phyloP scores from a whole-genome alignment of 2,329 filamentous ascomycete genomes.

The Claviceps digitariae region DNA sequence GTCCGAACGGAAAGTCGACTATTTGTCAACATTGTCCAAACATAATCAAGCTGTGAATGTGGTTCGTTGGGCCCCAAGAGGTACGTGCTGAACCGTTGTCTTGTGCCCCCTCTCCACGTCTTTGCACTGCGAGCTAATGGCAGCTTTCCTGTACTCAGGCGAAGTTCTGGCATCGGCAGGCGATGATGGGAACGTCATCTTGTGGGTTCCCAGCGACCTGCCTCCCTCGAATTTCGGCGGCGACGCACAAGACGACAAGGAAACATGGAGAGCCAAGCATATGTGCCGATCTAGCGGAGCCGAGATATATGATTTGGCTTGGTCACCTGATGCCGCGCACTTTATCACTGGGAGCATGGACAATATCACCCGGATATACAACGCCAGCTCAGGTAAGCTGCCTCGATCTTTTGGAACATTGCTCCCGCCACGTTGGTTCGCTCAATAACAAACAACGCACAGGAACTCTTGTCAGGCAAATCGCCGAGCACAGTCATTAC shows the following conservation, averaged over 20 bases:
- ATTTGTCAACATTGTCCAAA: slow-evolving; percentile 80
- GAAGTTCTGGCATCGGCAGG: slow-evolving; percentile 90
- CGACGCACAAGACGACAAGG: slow-evolving; percentile 81
- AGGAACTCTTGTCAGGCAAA: slow-evolving; percentile 67
- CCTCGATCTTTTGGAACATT: not conserved
- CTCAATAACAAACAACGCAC: slow-evolving; percentile 4
- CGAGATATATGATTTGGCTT: slow-evolving; percentile 95
- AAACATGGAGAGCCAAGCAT: slow-evolving; percentile 91
- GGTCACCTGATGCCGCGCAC: slow-evolving; percentile 92
- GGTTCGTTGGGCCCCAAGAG: slow-evolving; percentile 87
- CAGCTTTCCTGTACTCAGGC: slow-evolving; percentile 36
- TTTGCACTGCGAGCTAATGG: not conserved
- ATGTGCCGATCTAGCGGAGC: slow-evolving; percentile 94
- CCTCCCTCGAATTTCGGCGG: slow-evolving; percentile 61
- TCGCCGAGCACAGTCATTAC: slow-evolving; percentile 95
- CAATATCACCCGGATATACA: slow-evolving; percentile 95
- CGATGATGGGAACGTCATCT: slow-evolving; percentile 91
- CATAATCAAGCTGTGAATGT: slow-evolving; percentile 98
- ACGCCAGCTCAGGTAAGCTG: slow-evolving; percentile 66
- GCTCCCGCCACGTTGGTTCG: slow-evolving; percentile 1
- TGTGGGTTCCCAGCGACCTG: slow-evolving; percentile 84
- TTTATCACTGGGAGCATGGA: slow-evolving; percentile 99
- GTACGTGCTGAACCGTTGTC: slow-evolving; percentile 32
- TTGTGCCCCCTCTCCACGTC: not conserved
- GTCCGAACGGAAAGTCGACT: slow-evolving; percentile 79